phyloP scores from a whole-genome alignment of 345 rosid genomes.

The Eucalyptus pauciflora region DNA sequence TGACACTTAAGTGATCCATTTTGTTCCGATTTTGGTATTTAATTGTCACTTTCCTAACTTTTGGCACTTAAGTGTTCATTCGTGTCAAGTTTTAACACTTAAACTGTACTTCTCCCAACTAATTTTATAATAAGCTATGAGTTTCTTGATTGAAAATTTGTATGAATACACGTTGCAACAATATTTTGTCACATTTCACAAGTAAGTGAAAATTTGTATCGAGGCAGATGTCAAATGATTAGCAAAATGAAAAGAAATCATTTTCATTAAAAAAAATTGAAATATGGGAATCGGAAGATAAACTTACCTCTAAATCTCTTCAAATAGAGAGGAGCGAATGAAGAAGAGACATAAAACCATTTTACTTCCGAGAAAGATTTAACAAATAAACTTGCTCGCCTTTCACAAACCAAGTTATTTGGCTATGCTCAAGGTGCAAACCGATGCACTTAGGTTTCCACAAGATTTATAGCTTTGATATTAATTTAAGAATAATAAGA shows the following conservation, averaged over 20 bases:
- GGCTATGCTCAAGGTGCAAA: neutral
- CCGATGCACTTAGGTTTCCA: neutral
- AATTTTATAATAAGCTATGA: neutral
- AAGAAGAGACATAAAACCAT: neutral
- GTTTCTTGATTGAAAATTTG: neutral
- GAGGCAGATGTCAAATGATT: neutral
- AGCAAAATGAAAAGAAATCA: neutral
- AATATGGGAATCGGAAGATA: neutral
- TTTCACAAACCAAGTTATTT: neutral
- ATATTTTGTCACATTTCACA: neutral
- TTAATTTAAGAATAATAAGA: neutral
- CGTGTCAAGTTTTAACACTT: too few relatives aligned
- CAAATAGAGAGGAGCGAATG: neutral
- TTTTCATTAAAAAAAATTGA: neutral
- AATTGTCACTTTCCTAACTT: too few relatives aligned
- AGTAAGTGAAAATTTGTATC: neutral
- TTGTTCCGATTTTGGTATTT: too few relatives aligned
- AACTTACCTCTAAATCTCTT: neutral
- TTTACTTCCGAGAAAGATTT: neutral
- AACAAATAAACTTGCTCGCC: neutral
- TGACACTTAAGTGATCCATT: too few relatives aligned
- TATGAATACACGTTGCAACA: neutral
- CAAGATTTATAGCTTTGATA: neutral
- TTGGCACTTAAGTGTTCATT: too few relatives aligned
- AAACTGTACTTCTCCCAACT: too few relatives aligned